Evolutionary conservation across 1,284 basidiomycete species (phyloP).

Genomic region (Takashimella tepidaria): DNA sequence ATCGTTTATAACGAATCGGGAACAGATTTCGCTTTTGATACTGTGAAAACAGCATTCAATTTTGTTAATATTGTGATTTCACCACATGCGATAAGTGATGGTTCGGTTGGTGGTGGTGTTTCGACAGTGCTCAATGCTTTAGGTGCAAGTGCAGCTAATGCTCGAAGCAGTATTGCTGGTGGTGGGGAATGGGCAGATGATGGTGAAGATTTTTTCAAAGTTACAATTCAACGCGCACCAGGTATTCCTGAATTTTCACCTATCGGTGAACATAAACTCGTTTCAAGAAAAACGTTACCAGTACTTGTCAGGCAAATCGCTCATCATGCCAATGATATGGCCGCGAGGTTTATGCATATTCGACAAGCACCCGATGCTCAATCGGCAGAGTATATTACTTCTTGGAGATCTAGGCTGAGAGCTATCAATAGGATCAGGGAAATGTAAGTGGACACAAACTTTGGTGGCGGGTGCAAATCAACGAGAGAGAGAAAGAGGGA

Average conservation of each 20-base stretch:
- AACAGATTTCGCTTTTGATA: conserved; percentile 79
- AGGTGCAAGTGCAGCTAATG: not conserved
- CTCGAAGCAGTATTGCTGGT: not conserved
- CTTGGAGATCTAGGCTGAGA: conserved; percentile 76
- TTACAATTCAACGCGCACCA: conserved; percentile 73
- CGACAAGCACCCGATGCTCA: conserved; percentile 58
- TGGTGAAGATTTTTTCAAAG: conserved; percentile 71
- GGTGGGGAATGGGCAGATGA: conserved; percentile 30
- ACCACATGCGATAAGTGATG: conserved; percentile 78
- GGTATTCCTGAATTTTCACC: conserved; percentile 90
- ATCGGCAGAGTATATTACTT: conserved; percentile 74
- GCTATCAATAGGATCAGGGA: conserved; percentile 63
- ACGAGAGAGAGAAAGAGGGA: no score
- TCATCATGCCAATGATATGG: conserved; percentile 80
- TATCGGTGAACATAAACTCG: conserved; percentile 84
- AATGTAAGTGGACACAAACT: conserved; percentile 29
- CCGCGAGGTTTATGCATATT: conserved; percentile 69
- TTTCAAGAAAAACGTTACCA: conserved; percentile 77
- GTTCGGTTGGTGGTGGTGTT: conserved; percentile 8
- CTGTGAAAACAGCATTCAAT: conserved; percentile 82
- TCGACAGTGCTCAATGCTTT: not conserved
- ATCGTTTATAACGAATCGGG: conserved; percentile 98
- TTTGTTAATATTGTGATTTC: conserved; percentile 97
- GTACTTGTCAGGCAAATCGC: conserved; percentile 78
- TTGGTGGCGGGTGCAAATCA: no score